Evolutionary conservation across 441 rosid species (phyloP), one percentile per base, ranked within the genome.

Genomic region (Syzygium syzygioides): DNA sequence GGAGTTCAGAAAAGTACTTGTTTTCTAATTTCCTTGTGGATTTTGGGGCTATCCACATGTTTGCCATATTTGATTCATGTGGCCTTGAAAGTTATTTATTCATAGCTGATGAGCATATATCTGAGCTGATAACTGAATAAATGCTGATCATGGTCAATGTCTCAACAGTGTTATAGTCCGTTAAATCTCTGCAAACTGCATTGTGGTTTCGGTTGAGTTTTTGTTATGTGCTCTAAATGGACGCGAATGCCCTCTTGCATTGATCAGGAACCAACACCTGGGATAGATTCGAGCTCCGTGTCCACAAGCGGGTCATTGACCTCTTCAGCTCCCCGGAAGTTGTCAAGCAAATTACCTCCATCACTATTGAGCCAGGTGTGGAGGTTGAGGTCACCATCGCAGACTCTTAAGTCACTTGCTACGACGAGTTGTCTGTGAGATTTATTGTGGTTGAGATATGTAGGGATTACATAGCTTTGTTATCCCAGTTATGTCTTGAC

Each of bases 281-380:
- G 86, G 86, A 85, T 53, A 85, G 86, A 53, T 85, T 85, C 18
- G 86, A 85, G 86, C 86, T 85, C 59, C 86, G 86, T n/a, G 86
- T 85, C 9, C 86, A 85, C 86, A 85, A 85, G 86, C 59, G 86
- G 86, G 86, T 85, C 57, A 85, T 85, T 4, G 86, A 85, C 60
- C 86, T 85, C 60, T 85, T 85, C 86, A 85, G 86, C 86, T 85
- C 83, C 6, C 52, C 83, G 3, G 83, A 76, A 41, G 83, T 76
- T 2, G 83, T 76, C 0, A 76, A 76, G 86, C 86, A 85, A 55
- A 85, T 85, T 55, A 85, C 86, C 45, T 85, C 86, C 37, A 85
- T 85, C 60, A 85, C 86, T 34, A 85, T 85, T 14, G 86, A 85
- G 37, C 86, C 86, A 1, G 86, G 86, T 18, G 86, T 85, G 45